Evolutionary conservation across 2,329 filamentous ascomycete genomes (phyloP), one percentile per base, ranked within the genome.

Genomic region (Phoma sp.): DNA sequence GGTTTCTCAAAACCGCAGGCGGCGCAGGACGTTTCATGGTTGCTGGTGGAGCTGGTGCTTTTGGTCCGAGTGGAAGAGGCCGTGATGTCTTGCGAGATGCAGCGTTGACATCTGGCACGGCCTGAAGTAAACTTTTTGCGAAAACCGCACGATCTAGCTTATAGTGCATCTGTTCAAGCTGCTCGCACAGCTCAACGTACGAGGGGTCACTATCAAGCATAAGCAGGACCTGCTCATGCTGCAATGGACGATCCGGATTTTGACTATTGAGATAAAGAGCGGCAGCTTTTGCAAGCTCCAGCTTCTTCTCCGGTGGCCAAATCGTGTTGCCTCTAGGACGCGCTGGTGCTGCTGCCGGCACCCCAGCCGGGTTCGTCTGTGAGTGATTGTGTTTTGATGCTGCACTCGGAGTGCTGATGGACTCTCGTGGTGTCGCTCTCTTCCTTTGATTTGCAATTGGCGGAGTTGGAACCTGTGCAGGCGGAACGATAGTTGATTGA

Each of bases 161-260:
- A 13, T 84, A 70, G 0, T 79, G 80, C 60, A 75, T 75, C 1
- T 60, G 64, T 57, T 86, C 83, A 4, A 86, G 67, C 40, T 75
- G 73, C 55, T 82, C 77, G 61, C 84, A 86, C 2, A 86, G 68
- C 45, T 82, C 76, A 54, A 80, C 78, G 57, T 86, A 86, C 2
- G 78, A 82, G 2, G 83, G 82, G 58, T 85, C 84, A 7, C 70
- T 65, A 44, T 83, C 74, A 7, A 86, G 72, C 33, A 85, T 75
- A 1, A 64, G 66, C 22, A 79, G 65, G 8, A 86, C 72, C 18
- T 78, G 69, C 8, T 75, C 67, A 7, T 73, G 52, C 8, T 70
- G 67, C 7, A 82, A 65, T 6, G 62, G 60, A 36, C 75, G 78
- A 18, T 61, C 61, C 3, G 61, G 55, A 58, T 85, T 85, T 22